These are phyloP conservation scores for Ophiocordyceps camponoti-leonardi DNA, from an alignment of 2,329 filamentous ascomycete species.

Conservation along the genomic window DNA sequence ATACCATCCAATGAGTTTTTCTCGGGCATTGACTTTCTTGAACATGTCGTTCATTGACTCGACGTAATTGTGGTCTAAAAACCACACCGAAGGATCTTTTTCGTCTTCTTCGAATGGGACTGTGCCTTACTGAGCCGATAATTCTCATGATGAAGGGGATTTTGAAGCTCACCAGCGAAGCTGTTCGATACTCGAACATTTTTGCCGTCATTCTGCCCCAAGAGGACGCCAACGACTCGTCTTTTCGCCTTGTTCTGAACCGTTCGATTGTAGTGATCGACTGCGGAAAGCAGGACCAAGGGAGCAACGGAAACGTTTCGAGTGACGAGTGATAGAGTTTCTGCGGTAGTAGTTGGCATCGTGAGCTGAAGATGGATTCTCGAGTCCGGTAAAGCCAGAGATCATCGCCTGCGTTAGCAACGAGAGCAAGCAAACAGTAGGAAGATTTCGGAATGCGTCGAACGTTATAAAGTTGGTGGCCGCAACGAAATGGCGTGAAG, in stretches of 20 bases:
- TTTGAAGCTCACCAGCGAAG: constrained; percentile 57
- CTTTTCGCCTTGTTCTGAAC: constrained; percentile 71
- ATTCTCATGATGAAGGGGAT: background rate
- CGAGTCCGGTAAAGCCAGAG: too few species aligned
- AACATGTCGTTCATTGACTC: constrained; percentile 99
- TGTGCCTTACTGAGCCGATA: constrained; percentile 18
- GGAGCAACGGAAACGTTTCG: constrained; percentile 94
- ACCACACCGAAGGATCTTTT: constrained; percentile 97
- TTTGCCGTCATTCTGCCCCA: constrained; percentile 92
- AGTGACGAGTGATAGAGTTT: constrained; percentile 87
- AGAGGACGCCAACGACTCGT: constrained; percentile 82
- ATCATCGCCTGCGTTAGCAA: too few species aligned
- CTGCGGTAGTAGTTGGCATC: constrained; percentile 94
- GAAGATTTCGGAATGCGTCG: too few species aligned
- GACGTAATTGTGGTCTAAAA: constrained; percentile 97
- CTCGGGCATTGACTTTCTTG: constrained; percentile 97
- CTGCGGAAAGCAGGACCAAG: constrained; percentile 89
- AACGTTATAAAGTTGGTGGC: too few species aligned
- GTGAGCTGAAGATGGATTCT: constrained; percentile 12
- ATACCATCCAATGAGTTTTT: constrained; percentile 99
- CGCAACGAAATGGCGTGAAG: too few species aligned
- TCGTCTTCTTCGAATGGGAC: constrained; percentile 98
- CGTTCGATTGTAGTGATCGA: constrained; percentile 94
- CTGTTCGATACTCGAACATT: constrained; percentile 97
- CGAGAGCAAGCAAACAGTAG: too few species aligned